These are phyloP conservation scores for Lactarius psammicola DNA, from an alignment of 768 basidiomycete species.

Conservation along the genomic window DNA sequence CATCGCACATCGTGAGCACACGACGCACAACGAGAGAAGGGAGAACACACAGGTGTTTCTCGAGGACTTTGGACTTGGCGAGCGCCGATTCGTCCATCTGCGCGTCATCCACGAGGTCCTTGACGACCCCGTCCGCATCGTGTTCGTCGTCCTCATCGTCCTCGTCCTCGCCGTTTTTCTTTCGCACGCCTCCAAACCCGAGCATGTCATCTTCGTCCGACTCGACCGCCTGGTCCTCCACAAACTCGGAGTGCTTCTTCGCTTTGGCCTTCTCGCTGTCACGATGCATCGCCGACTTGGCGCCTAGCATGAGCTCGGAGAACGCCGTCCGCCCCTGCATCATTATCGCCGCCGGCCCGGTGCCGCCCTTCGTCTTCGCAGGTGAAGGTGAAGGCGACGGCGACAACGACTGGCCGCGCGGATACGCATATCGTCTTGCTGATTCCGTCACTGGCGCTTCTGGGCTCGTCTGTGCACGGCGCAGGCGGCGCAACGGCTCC, in stretches of 20 bases:
- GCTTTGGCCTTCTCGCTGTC: conserved; percentile 33
- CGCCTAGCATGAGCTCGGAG: conserved; percentile 37
- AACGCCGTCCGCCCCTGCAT: conserved; percentile 47
- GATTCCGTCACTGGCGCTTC: background rate
- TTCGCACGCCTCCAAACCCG: conserved; percentile 49
- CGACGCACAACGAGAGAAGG: conserved; percentile 11
- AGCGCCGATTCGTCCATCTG: conserved; percentile 64
- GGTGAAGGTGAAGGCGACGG: conserved; percentile 23
- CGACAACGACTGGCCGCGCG: conserved; percentile 15
- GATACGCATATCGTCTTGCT: conserved; percentile 6
- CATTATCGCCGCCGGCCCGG: background rate
- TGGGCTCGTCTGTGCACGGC: conserved; percentile 16
- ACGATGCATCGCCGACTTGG: conserved; percentile 17
- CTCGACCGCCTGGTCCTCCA: conserved; percentile 75
- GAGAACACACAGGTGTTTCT: conserved; percentile 62
- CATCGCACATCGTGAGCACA: conserved; percentile 13
- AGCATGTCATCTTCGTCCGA: conserved; percentile 76
- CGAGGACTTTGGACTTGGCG: conserved; percentile 57
- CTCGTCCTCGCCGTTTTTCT: conserved; percentile 50
- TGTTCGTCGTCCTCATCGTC: conserved; percentile 65
- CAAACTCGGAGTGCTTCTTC: conserved; percentile 50
- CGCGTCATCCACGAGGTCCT: conserved; percentile 67
- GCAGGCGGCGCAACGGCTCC: conserved; percentile 22
- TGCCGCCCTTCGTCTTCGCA: conserved; percentile 7
- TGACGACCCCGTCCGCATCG: conserved; percentile 57